These are phyloP conservation scores for Flaveria bidentis DNA, from an alignment of 129 eudicot species.

Conservation along the genomic window DNA sequence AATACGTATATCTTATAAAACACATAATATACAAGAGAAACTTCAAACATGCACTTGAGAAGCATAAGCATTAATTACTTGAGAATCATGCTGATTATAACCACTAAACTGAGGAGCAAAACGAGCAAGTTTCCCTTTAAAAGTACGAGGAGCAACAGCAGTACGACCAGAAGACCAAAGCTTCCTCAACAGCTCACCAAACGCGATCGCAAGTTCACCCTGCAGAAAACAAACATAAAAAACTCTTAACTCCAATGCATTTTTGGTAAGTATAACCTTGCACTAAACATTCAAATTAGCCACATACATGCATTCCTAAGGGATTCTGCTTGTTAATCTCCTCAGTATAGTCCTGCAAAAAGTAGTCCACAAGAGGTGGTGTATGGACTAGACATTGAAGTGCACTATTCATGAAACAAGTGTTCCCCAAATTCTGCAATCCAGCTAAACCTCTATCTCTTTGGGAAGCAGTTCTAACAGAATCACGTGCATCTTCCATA, in stretches of 20 bases:
- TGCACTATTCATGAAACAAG: constrained; percentile 98
- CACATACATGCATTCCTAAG: constrained; percentile 84
- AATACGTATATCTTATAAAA: neutral
- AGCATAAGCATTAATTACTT: constrained; percentile 52
- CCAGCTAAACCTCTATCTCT: constrained; percentile 88
- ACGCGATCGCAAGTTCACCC: constrained; percentile 99
- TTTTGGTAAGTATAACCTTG: neutral
- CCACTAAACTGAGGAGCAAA: constrained; percentile 99
- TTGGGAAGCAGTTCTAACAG: constrained; percentile 38
- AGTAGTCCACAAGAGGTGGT: constrained; percentile 78
- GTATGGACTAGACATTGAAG: constrained; percentile 97
- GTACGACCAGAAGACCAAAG: constrained; percentile 89
- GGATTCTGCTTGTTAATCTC: constrained; percentile 95
- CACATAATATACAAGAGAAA: neutral
- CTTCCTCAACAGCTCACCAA: constrained; percentile 91
- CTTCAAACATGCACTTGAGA: neutral
- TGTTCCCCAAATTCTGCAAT: constrained; percentile 90
- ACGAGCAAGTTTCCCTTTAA: constrained; percentile 95
- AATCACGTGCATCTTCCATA: constrained; percentile 56
- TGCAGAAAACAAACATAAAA: constrained; percentile 39
- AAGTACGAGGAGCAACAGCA: constrained; percentile 83
- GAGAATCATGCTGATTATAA: constrained; percentile 98
- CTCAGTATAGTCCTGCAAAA: constrained; percentile 72
- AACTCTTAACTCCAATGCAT: constrained; percentile 15
- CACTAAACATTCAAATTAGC: constrained; percentile 6